phyloP scores from a whole-genome alignment of 192 early-diverging fungal genomes.

The Coemansia asiatica region DNA sequence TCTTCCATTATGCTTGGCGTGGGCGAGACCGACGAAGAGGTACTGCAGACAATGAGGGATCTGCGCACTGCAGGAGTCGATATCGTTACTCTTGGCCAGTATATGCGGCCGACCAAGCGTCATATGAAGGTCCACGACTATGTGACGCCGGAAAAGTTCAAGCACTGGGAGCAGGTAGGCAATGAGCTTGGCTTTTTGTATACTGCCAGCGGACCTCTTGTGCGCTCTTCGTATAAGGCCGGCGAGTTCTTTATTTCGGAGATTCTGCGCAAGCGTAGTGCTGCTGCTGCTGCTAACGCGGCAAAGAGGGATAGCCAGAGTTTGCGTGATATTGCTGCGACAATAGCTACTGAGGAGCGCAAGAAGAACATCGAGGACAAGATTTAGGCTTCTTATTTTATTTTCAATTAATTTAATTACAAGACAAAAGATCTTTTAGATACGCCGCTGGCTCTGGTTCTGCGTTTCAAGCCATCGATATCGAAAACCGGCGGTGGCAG shows the following conservation, averaged over 20 bases:
- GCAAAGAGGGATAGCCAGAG: neutral
- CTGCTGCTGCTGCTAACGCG: constrained; percentile 22
- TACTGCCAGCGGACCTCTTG: constrained; percentile 92
- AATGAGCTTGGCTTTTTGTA: constrained; percentile 89
- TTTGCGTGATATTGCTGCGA: constrained; percentile 43
- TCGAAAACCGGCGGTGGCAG: constrained; percentile 1
- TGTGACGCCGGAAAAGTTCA: constrained; percentile 88
- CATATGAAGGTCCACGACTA: constrained; percentile 98
- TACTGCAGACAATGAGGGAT: constrained; percentile 81
- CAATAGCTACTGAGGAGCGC: constrained; percentile 40
- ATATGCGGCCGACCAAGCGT: constrained; percentile 98
- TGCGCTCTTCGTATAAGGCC: constrained; percentile 94
- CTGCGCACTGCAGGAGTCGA: constrained; percentile 82
- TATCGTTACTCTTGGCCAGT: constrained; percentile 96
- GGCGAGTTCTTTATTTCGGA: constrained; percentile 97
- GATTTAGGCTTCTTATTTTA: neutral
- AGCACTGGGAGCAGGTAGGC: constrained; percentile 79
- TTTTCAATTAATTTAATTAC: neutral
- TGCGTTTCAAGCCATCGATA: neutral
- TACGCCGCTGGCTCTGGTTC: too few relatives aligned
- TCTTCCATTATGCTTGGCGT: constrained; percentile 98
- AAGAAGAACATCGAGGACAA: constrained; percentile 12
- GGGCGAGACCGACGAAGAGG: constrained; percentile 94
- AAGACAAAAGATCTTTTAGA: neutral
- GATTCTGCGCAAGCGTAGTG: constrained; percentile 61